A percentile compares a stretch with the other conserved stretches of the same genome.
These are phyloP conservation scores for Kwoniella heveanensis DNA, from an alignment of 768 basidiomycete genomes.

Conservation along the genomic window DNA sequence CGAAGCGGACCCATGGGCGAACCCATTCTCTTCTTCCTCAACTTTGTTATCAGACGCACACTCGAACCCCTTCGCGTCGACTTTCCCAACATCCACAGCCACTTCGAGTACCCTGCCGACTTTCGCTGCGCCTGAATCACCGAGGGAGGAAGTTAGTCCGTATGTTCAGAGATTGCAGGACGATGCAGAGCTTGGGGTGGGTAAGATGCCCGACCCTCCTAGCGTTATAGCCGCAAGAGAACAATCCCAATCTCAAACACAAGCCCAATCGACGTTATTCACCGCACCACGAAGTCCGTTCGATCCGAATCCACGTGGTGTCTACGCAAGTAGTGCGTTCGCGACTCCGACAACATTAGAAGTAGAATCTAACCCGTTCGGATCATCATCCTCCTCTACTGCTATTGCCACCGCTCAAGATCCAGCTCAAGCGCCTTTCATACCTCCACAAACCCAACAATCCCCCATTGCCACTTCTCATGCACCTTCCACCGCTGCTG, in stretches of 20 bases:
- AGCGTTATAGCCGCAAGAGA: slow-evolving; percentile 45
- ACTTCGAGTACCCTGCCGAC: neutral
- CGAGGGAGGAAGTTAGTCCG: slow-evolving; percentile 26
- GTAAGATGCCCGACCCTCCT: slow-evolving; percentile 41
- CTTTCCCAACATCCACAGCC: neutral
- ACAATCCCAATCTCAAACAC: neutral
- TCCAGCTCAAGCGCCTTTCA: slow-evolving; percentile 15
- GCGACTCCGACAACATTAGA: slow-evolving; percentile 3
- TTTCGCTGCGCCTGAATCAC: slow-evolving; percentile 15
- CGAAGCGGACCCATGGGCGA: slow-evolving; percentile 49
- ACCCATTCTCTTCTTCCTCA: slow-evolving; percentile 43
- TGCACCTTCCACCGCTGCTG: slow-evolving; percentile 1
- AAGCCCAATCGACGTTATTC: no score
- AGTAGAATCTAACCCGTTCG: slow-evolving; percentile 1
- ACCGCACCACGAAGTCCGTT: neutral
- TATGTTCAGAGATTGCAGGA: slow-evolving; percentile 42
- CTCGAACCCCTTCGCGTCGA: slow-evolving; percentile 10
- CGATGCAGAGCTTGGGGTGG: slow-evolving; percentile 21
- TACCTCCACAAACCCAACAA: slow-evolving; percentile 6
- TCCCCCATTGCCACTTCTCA: slow-evolving; percentile 7
- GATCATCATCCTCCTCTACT: neutral
- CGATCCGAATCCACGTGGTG: neutral
- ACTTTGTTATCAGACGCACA: slow-evolving; percentile 13
- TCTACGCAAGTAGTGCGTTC: slow-evolving; percentile 18
- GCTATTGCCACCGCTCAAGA: neutral